These are phyloP conservation scores for Edaphochlamys debaryana DNA, from an alignment of 139 green algal genomes.

Conservation along the genomic window DNA sequence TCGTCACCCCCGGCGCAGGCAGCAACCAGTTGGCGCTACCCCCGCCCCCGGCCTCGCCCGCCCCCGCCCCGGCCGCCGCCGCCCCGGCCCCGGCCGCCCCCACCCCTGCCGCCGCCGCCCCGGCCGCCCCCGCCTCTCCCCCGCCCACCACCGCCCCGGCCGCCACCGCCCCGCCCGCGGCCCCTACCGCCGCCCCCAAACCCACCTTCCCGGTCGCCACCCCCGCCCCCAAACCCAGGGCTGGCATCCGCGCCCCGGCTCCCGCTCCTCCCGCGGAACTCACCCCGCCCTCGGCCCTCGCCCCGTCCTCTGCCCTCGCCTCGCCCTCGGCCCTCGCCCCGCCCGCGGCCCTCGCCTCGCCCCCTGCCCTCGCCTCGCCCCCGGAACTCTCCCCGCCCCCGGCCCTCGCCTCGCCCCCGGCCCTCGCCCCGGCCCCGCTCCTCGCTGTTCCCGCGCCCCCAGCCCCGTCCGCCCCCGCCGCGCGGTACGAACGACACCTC, in stretches of 20 bases:
- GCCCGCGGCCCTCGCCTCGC: not conserved
- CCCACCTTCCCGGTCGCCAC: slow-evolving; percentile 18
- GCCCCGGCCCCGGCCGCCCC: not conserved
- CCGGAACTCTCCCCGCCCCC: not conserved
- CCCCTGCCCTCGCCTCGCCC: not conserved
- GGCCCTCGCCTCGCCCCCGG: not conserved
- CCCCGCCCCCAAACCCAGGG: too few relatives aligned
- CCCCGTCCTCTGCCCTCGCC: too few relatives aligned
- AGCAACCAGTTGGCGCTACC: too few relatives aligned
- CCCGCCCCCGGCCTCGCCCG: slow-evolving; percentile 13
- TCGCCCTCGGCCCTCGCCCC: not conserved
- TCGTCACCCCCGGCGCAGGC: too few relatives aligned
- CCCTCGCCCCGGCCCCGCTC: not conserved
- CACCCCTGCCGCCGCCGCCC: slow-evolving; percentile 1
- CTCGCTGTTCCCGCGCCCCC: not conserved
- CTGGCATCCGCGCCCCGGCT: too few relatives aligned
- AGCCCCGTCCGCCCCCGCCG: slow-evolving; percentile 14
- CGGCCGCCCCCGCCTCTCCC: not conserved
- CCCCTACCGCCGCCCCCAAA: not conserved
- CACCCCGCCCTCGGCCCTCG: not conserved
- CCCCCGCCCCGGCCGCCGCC: not conserved
- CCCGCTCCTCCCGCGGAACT: too few relatives aligned
- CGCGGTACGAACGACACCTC: slow-evolving; percentile 76
- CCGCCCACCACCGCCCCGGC: not conserved
- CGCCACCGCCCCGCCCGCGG: slow-evolving; percentile 12